Evolutionary conservation across 2,329 filamentous ascomycete genomes (phyloP), one percentile per base, ranked within the genome.

Genomic region (Aspergillus sp.): DNA sequence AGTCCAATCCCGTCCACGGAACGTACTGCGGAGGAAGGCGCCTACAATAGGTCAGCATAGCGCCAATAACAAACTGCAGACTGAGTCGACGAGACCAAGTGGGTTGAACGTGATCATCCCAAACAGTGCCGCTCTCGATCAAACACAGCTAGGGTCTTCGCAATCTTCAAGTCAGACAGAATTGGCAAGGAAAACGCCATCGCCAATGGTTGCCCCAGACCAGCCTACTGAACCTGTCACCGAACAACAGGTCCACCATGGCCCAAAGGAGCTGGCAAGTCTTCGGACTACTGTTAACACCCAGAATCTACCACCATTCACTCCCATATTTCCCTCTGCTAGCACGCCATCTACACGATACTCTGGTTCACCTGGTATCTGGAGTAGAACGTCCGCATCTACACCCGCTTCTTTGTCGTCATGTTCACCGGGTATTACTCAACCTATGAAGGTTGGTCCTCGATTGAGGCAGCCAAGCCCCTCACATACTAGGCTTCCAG

Each of bases 391-490:
- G 6, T 81, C 79, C 7, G 81, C 71, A 4, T 81, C 79, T 6
- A 82, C 79, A 4, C 79, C 79, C 2, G 80, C 78, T 14, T 80
- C 79, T 3, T 66, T 80, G 57, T 81, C 78, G 11, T 81, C 79
- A 12, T 77, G 78, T 57, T 81, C 79, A 4, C 79, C 79, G 5
- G 77, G 77, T 6, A 72, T 79, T 53, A 67, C 75, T 39, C 71
- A 76, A 17, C 70, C 77, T n/a, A 66, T 69, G 3, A 78, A 78
- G 52, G 56, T 70, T 52, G 66, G 69, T 27, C 67, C 73, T 40
- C 68, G 69, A 23, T 59, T 73, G 39, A 73, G 71, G 63, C 73
- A 75, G 57, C 66, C 68, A 3, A 76, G 71, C 47, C 69, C 72
- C 23, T 70, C 70, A 12, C 64, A 77, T 43, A 74, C 75, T 11